Base-by-base conservation (phyloP, 164 flowering plant species). In the Houttuynia cordata region DNA sequence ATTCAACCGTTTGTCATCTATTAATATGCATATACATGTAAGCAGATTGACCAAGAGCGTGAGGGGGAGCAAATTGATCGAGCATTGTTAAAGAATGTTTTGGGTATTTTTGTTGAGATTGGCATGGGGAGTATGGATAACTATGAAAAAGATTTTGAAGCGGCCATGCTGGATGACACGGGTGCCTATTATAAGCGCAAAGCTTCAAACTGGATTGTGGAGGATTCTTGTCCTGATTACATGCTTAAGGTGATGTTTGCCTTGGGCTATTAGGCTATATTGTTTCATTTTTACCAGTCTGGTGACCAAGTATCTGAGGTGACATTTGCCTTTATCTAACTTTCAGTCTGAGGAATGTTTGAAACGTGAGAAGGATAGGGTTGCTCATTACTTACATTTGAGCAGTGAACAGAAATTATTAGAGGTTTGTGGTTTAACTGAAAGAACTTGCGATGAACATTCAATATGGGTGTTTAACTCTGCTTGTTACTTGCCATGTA, bases 341-440 rank as follows among this genome's bases (percentile, higher is more conserved):
- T n/a, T n/a, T n/a, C 71, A 88, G 97, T 90, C 86, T 19, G 98
- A 91, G 72, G 87, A 88, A 56, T 91, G 93, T 70, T 75, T 88
- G 74, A 87, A 76, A 62, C 71, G 79, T 47, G 97, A 91, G 72
- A 91, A 82, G 76, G 95, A 91, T 25, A 79, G 96, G 57, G 94
- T 88, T 39, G 63, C 85, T 67, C 88, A 84, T 73, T 91, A 91
- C 71, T 63, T 91, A 62, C 96, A 88, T 67, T 75, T 83, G 7
- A 87, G 89, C 66, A 91, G 84, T 74, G 96, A 88, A 70, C 77
- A 68, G 58, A 88, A 85, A 71, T 70, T 91, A 57, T 64, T 88
- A 41, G 93, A 88, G 89, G 96, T 88, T 51, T 57, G 62, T 62
- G 45, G 21, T 7, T 42, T 18, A 10, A n/a, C 24, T 23, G 23